phyloP scores from a whole-genome alignment of 208 protist species.

The Polymyxa betae region DNA sequence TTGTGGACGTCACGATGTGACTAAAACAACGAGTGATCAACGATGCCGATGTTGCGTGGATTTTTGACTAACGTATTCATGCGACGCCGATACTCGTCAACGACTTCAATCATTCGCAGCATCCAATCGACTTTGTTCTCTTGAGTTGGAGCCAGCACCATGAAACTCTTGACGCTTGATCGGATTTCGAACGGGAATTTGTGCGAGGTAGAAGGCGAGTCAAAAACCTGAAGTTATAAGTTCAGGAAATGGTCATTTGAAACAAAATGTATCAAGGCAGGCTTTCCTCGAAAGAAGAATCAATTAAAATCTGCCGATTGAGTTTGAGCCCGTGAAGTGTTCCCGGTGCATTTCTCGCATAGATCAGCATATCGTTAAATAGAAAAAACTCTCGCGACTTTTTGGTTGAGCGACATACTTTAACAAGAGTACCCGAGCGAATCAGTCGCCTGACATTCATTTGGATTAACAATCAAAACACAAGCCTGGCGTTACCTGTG shows the following conservation, averaged over 20 bases:
- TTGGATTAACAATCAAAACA: neutral
- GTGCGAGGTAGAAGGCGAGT: neutral
- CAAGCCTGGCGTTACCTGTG: neutral
- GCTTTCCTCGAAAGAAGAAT: neutral
- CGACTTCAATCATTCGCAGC: neutral
- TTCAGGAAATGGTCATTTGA: neutral
- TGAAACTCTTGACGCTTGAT: conserved; percentile 26
- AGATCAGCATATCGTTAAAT: conserved; percentile 44
- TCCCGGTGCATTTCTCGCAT: neutral
- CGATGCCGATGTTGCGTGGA: neutral
- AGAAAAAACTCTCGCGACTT: conserved; percentile 22
- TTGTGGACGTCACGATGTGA: neutral
- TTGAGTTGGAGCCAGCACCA: neutral
- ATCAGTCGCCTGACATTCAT: neutral
- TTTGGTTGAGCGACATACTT: conserved; percentile 44
- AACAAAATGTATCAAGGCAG: neutral
- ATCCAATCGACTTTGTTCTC: conserved; percentile 23
- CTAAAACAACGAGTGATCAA: neutral
- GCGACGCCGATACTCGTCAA: neutral
- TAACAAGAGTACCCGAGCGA: neutral
- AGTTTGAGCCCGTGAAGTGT: neutral
- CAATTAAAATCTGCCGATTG: conserved; percentile 18
- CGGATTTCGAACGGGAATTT: conserved; percentile 47
- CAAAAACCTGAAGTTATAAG: neutral
- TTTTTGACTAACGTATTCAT: neutral